Percentiles rank a stretch among this genome's conserved stretches.
Conservation (phyloP, 2,329 filamentous ascomycete genomes). For the Paecilomyces formosus region DNA sequence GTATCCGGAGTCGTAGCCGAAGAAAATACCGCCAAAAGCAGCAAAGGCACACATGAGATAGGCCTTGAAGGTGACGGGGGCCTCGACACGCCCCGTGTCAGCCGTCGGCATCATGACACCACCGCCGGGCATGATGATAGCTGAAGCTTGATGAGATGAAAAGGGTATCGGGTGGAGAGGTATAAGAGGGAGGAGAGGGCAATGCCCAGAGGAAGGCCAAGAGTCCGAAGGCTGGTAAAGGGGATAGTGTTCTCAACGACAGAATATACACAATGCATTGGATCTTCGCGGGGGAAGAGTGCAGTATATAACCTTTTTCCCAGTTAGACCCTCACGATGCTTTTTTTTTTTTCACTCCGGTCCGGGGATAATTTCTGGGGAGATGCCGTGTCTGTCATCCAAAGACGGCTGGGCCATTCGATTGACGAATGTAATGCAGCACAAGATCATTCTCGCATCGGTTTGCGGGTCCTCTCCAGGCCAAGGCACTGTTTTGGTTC, state of each 20-base stretch:
- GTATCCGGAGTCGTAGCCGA: constrained; percentile 46
- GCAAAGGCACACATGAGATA: constrained; percentile 56
- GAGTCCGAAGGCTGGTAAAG: not conserved
- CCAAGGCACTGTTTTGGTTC: not conserved
- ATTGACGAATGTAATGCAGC: not conserved
- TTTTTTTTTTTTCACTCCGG: not conserved
- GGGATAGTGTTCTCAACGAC: not conserved
- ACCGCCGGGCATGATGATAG: not conserved
- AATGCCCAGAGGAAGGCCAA: not conserved
- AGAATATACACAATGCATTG: not conserved
- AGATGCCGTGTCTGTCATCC: not conserved
- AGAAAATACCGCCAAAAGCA: constrained; percentile 54
- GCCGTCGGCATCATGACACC: constrained; percentile 26
- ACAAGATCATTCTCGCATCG: not conserved
- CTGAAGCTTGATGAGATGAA: not conserved
- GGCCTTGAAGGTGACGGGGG: constrained; percentile 52
- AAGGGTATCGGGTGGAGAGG: not conserved
- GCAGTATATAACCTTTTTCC: not conserved
- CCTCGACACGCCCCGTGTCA: constrained; percentile 50
- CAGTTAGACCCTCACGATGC: not conserved
- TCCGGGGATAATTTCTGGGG: not conserved
- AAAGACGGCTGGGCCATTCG: not conserved
- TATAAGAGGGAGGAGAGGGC: not conserved
- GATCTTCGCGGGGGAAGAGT: not conserved
- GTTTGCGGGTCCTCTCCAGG: not conserved